Percentiles rank a stretch among this genome's conserved stretches.
Evolutionary conservation across 148 eudicot species (phyloP).

Genomic region (Fagopyrum homotropicum): DNA sequence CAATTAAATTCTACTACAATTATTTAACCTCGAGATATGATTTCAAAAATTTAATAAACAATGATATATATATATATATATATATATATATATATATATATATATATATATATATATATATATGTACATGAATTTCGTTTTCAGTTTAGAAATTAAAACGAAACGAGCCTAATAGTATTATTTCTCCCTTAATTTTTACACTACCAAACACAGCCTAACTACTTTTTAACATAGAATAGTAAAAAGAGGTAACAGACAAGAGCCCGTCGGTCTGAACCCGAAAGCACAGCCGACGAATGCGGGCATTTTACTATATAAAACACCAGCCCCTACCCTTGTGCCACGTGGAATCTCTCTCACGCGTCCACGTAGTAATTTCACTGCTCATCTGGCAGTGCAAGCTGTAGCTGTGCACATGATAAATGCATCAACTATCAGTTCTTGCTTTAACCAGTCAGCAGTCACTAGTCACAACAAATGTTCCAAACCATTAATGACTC

Average conservation of each 20-base stretch:
- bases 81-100: too few relatives aligned
- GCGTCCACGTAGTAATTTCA: background rate
- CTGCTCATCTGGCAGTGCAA: background rate
- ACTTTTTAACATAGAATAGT: background rate
- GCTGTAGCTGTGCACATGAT: slow-evolving; percentile 7
- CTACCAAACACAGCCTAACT: too few relatives aligned
- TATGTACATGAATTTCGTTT: too few relatives aligned
- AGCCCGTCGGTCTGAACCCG: background rate
- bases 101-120: too few relatives aligned
- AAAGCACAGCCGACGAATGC: slow-evolving; percentile 9
- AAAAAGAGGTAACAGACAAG: background rate
- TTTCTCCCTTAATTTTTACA: too few relatives aligned
- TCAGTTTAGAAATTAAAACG: too few relatives aligned
- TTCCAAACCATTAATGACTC: background rate
- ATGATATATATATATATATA: too few relatives aligned
- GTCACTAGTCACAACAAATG: background rate
- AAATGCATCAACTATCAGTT: background rate
- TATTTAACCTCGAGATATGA: too few relatives aligned
- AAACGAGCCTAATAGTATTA: too few relatives aligned
- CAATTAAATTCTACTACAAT: too few relatives aligned
- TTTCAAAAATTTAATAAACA: too few relatives aligned
- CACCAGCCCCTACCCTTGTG: slow-evolving; percentile 8
- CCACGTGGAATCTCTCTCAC: background rate
- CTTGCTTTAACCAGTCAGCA: background rate
- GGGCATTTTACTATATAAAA: slow-evolving; percentile 11